Evolutionary conservation across 164 flowering plant genomes (phyloP).

Genomic region (Piper betle): DNA sequence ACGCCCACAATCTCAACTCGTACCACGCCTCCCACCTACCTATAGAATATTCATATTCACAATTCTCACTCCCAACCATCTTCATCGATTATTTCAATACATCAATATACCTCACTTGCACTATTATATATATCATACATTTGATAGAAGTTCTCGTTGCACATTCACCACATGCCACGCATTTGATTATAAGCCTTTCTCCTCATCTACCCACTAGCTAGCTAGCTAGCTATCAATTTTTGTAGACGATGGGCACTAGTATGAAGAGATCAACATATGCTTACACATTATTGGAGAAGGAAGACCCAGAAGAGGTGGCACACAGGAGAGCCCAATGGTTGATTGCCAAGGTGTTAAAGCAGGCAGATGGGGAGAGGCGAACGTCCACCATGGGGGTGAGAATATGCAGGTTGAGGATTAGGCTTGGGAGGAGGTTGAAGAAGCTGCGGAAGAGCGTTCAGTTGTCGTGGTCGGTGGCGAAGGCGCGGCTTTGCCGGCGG

Average conservation of each 20-base stretch:
- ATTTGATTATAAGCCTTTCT: too few relatives aligned
- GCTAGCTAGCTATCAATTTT: not conserved
- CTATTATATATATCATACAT: too few relatives aligned
- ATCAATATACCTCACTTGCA: too few relatives aligned
- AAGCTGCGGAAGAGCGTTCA: slow-evolving; percentile 39
- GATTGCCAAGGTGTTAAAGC: slow-evolving; percentile 45
- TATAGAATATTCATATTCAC: not conserved
- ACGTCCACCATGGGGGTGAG: slow-evolving; percentile 30
- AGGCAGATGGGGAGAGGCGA: slow-evolving; percentile 27
- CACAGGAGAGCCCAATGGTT: slow-evolving; percentile 58
- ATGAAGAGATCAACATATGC: slow-evolving; percentile 14
- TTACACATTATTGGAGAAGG: slow-evolving; percentile 43
- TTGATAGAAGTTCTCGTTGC: too few relatives aligned
- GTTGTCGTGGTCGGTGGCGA: slow-evolving; percentile 16
- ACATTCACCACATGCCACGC: too few relatives aligned
- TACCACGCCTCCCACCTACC: not conserved
- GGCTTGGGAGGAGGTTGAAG: slow-evolving; percentile 53
- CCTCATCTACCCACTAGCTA: not conserved
- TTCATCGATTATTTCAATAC: too few relatives aligned
- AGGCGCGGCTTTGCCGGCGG: slow-evolving; percentile 20
- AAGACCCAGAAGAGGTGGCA: slow-evolving; percentile 54
- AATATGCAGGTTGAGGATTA: slow-evolving; percentile 41
- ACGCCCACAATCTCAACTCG: not conserved
- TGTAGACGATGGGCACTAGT: slow-evolving; percentile 14
- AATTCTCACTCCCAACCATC: not conserved